Evolutionary conservation across 2,329 filamentous ascomycete species (phyloP).

Genomic region (Teratosphaeria zuluensis): DNA sequence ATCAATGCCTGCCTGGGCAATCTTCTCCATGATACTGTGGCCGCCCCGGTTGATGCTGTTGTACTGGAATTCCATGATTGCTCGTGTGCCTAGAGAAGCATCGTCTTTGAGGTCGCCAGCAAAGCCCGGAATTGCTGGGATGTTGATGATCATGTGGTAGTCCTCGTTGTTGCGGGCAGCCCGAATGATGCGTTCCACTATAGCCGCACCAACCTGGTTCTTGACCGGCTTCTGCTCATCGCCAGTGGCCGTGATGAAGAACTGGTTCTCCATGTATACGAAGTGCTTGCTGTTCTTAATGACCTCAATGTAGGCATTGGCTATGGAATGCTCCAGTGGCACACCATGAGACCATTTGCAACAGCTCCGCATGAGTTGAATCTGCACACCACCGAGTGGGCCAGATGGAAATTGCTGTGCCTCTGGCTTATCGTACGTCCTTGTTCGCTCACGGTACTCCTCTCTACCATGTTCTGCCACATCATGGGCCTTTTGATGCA

Average conservation of each 20-base stretch:
- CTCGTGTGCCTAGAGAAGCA: constrained; percentile 63
- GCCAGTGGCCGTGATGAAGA: constrained; percentile 76
- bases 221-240: constrained; percentile 61
- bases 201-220: constrained; percentile 69
- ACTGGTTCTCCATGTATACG: constrained; percentile 98
- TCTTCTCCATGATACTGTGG: constrained; percentile 64
- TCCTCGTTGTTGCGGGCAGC: constrained; percentile 55
- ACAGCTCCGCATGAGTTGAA: constrained; percentile 61
- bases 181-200: constrained; percentile 66
- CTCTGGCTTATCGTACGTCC: constrained; percentile 2
- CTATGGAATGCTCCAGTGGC: constrained; percentile 68
- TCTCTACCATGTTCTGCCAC: constrained; percentile 16
- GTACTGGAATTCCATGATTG: constrained; percentile 86
- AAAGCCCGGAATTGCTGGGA: constrained; percentile 73
- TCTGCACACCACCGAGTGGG: constrained; percentile 61
- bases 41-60: constrained; percentile 68
- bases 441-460: constrained; percentile 11
- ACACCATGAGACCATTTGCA: constrained; percentile 49
- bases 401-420: constrained; percentile 20
- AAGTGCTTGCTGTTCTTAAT: constrained; percentile 90
- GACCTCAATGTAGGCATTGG: constrained; percentile 87
- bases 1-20: constrained; percentile 57
- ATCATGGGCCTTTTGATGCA: constrained; percentile 16
- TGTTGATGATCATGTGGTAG: constrained; percentile 68
- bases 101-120: constrained; percentile 69